Evolutionary conservation across 768 basidiomycete species (phyloP), one percentile per base, ranked within the genome.

Genomic region (Tylopilus subfusipes): DNA sequence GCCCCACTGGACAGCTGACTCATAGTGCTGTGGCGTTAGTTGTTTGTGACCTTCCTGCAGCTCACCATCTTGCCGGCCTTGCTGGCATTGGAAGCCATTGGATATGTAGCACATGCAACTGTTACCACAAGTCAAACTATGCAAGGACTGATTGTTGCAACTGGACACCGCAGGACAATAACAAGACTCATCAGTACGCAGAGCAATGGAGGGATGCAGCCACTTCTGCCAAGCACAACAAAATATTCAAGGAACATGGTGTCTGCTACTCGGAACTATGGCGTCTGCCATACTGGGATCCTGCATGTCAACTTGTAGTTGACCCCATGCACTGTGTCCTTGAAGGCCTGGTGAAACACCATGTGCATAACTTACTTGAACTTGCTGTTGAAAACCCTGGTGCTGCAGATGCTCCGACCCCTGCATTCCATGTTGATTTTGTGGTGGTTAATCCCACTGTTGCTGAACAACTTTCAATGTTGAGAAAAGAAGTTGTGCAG

Each of bases 1-100:
- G 50, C 33, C 52, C 47, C 3, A 1, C n/a, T 6, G 72, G 74
- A 2, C 42, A 63, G 1, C 3, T 58, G 0, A 62, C 71, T 4
- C 36, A 54, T 4, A 65, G 64, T 21, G 67, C 68, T 0, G 31
- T 78, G 3, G 59, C 71, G 0, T 52, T 59, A 6, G 49, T 68
- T 1, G 55, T 74, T 2, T 74, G 72, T 44, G 75, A 79, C 50
- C 64, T 77, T 16, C 73, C 67, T 2, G 75, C 70, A 1, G 67
- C 71, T 0, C 34, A 62, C 8, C 67, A 74, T 39, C 12, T 66
- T 53, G 4, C 38, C 63, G 5, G 66, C 63, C 2, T 48, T 30
- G 39, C 50, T 9, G 18, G 42, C 8, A 29, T 54, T 13, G 22
- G 47, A 1, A 65, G 67, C 9, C 57, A 73, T n/a, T 63, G 60